These are phyloP conservation scores for Letharia columbiana DNA, from an alignment of 495 filamentous ascomycete species.

Conservation along the genomic window DNA sequence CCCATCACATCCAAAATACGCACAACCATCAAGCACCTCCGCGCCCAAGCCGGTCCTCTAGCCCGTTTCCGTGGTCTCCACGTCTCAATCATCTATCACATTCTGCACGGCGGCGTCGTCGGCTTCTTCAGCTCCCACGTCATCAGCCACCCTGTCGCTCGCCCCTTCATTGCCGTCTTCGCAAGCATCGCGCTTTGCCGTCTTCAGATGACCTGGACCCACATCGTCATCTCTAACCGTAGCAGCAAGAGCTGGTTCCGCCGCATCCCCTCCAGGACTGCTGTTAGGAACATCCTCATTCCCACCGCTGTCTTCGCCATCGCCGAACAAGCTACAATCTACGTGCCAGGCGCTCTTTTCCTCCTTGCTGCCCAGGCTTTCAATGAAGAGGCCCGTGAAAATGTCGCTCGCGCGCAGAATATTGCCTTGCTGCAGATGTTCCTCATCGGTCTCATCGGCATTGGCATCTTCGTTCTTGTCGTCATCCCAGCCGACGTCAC, in stretches of 20 bases:
- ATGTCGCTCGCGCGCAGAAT: constrained; percentile 26
- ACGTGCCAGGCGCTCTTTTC: constrained; percentile 21
- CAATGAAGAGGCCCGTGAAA: constrained; percentile 24
- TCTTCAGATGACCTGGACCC: constrained; percentile 48
- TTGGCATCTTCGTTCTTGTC: constrained; percentile 40
- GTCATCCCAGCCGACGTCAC: constrained; percentile 54
- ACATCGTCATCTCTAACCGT: constrained; percentile 44
- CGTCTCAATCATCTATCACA: constrained; percentile 28
- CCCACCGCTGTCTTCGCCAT: constrained; percentile 31
- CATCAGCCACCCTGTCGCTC: constrained; percentile 26
- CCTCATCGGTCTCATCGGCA: constrained; percentile 30
- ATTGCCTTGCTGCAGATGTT: constrained; percentile 31
- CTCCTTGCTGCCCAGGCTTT: constrained; percentile 2
- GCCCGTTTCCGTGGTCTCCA: constrained; percentile 52
- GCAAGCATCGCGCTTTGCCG: constrained; percentile 47
- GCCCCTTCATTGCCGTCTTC: constrained; percentile 32
- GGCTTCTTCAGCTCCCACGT: constrained; percentile 29
- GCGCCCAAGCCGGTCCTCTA: constrained; percentile 42
- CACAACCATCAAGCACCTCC: constrained; percentile 50
- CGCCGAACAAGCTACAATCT: constrained; percentile 22
- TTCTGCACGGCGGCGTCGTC: constrained; percentile 24
- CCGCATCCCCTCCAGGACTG: constrained; percentile 34
- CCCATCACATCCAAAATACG: constrained; percentile 55
- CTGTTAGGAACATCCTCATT: constrained; percentile 33
- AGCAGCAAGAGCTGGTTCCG: constrained; percentile 24